These are phyloP conservation scores for Trichaptum fuscoviolaceum DNA, from an alignment of 768 basidiomycete genomes.

Conservation along the genomic window DNA sequence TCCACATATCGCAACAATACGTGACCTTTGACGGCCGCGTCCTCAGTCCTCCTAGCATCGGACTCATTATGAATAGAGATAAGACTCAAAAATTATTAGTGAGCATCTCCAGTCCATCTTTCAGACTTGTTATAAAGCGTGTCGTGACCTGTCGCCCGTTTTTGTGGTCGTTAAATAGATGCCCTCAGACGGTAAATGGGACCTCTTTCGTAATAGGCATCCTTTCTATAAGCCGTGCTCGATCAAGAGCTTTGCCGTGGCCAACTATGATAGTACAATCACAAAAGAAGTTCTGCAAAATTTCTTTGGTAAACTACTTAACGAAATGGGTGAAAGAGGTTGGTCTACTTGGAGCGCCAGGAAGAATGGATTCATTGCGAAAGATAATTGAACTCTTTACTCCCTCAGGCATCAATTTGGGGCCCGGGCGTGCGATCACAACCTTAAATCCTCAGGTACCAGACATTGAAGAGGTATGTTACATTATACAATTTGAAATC, in stretches of 20 bases:
- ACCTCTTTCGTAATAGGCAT: not conserved
- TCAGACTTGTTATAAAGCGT: too few species aligned
- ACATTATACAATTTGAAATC: too few species aligned
- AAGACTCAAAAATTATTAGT: not conserved
- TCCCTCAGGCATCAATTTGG: too few species aligned
- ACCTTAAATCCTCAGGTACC: too few species aligned
- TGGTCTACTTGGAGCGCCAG: not conserved
- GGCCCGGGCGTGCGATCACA: too few species aligned
- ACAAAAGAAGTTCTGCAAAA: constrained; percentile 5
- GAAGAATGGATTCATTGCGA: too few species aligned
- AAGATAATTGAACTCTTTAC: too few species aligned
- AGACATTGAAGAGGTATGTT: too few species aligned
- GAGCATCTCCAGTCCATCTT: not conserved
- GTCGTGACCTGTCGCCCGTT: too few species aligned
- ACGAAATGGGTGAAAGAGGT: not conserved
- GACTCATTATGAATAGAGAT: not conserved
- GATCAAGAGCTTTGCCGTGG: not conserved
- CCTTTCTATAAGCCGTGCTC: not conserved
- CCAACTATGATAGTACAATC: not conserved
- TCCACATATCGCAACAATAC: constrained; percentile 7
- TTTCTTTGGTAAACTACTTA: not conserved
- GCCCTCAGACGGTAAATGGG: constrained; percentile 1
- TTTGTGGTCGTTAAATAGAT: not conserved
- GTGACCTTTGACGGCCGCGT: constrained; percentile 4
- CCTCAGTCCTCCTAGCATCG: not conserved